Evolutionary conservation across 1,284 basidiomycete genomes (phyloP), one percentile per base, ranked within the genome.

Genomic region (Trametes sp.): DNA sequence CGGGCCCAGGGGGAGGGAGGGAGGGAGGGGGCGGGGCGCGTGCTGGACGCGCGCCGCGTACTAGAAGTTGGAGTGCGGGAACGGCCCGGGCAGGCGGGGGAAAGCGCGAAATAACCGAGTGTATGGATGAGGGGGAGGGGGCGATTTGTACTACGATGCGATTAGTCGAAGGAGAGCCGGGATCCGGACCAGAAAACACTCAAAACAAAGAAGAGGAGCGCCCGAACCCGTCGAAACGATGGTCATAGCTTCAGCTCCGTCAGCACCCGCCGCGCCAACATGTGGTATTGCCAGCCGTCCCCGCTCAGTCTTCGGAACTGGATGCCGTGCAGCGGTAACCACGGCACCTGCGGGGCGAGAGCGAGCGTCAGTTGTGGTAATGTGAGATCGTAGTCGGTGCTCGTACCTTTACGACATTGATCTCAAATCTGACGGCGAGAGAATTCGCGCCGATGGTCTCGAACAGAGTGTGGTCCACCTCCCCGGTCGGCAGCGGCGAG

Each of bases 251-350:
- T 96, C 78, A 98, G 85, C 78, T 98, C 96, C 61, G 94, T 93
- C 70, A 98, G 77, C 46, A 98, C 95, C 62, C 96, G 85, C 73
- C 95, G 88, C n/a, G 96, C 96, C 53, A 98, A 84, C 92, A 95
- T 96, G 75, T 96, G 93, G 76, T 98, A 98, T 78, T 98, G 95
- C 96, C 96, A 98, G 2, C 94, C 94, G 70, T 98, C 95, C 3
- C 96, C 96, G 48, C 93, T 88, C 0, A 93, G 87, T 61, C 97
- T 84, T 57, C 96, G 88, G 82, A 99, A 99, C 75, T 98, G 97
- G 61, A 99, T 90, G 1, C 97, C 97, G 74, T 98, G 94, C 33
- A 99, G 81, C 1, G 96, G 95, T 61, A 99, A 77, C 84, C 92
- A 93, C 33, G 97, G 97, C 21, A 98, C 93, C 93, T 97, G 71